A percentile compares a stretch with the other conserved stretches of the same genome.
These are phyloP conservation scores for Meyerozyma athensensis DNA, from an alignment of 1,139 yeast genomes.

Conservation along the genomic window DNA sequence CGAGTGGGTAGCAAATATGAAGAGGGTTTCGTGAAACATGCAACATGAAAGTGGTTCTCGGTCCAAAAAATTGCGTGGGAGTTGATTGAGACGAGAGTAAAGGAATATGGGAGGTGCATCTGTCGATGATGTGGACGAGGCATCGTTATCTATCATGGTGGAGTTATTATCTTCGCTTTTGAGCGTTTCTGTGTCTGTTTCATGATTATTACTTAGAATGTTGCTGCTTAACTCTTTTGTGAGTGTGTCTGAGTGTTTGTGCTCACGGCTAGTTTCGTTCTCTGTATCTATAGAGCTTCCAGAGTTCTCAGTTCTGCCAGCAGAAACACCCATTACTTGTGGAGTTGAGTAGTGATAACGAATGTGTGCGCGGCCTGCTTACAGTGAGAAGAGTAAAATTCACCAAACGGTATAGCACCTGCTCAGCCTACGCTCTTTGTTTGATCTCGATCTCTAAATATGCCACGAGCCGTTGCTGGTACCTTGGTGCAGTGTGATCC, in stretches of 20 bases:
- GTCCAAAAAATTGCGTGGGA: constrained; percentile 64
- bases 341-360: background rate
- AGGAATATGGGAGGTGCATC: constrained; percentile 72
- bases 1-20: constrained; percentile 85
- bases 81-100: constrained; percentile 60
- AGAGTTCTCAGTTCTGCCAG: background rate
- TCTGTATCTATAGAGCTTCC: background rate
- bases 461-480: constrained; percentile 47
- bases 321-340: background rate
- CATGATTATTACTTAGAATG: too few relatives aligned
- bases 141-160: background rate
- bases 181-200: background rate
- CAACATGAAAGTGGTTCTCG: constrained; percentile 77
- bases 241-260: too few relatives aligned
- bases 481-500: constrained; percentile 69
- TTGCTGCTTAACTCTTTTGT: too few relatives aligned
- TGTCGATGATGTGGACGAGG: background rate
- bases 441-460: constrained; percentile 9
- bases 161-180: background rate
- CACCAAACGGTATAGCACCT: too few relatives aligned
- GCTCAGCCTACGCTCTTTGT: background rate
- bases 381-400: background rate
- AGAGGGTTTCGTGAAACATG: constrained; percentile 50
- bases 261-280: background rate
- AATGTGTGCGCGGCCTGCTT: background rate